Percentiles rank a stretch among this genome's conserved stretches.
These are phyloP conservation scores for Penicillium turbatum DNA, from an alignment of 495 filamentous ascomycete genomes.

Conservation along the genomic window DNA sequence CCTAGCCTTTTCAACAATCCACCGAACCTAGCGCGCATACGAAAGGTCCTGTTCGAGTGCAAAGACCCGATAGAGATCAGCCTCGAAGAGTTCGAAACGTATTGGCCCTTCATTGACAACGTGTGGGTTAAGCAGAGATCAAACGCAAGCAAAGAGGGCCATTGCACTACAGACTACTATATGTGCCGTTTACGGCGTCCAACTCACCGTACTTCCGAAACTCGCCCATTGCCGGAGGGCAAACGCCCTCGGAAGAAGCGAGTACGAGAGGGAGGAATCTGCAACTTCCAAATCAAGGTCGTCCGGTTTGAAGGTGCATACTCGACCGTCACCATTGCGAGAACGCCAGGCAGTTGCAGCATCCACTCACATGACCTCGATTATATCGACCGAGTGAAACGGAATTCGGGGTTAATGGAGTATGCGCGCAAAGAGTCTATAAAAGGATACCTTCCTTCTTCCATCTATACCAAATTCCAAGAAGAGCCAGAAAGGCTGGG, in stretches of 20 bases:
- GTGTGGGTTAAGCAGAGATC: constrained; percentile 52
- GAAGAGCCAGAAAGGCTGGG: constrained; percentile 44
- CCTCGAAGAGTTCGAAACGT: constrained; percentile 47
- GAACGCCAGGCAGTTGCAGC: constrained; percentile 39
- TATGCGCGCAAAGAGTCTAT: constrained; percentile 44
- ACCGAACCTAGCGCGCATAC: constrained; percentile 44
- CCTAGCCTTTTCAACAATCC: constrained; percentile 40
- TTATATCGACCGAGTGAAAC: constrained; percentile 49
- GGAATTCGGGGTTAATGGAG: constrained; percentile 51
- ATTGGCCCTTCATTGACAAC: constrained; percentile 54
- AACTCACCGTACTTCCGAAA: constrained; percentile 39
- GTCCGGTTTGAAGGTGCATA: constrained; percentile 47
- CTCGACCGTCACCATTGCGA: constrained; percentile 40
- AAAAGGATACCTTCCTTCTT: constrained; percentile 52
- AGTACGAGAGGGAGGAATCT: constrained; percentile 47
- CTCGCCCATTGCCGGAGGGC: constrained; percentile 48
- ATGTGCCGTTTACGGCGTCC: constrained; percentile 48
- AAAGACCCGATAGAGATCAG: constrained; percentile 51
- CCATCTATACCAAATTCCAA: constrained; percentile 48
- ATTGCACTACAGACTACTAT: constrained; percentile 50
- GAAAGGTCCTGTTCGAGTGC: constrained; percentile 48
- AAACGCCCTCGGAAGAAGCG: constrained; percentile 48
- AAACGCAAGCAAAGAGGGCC: constrained; percentile 47
- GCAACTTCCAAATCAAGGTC: constrained; percentile 51
- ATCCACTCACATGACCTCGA: constrained; percentile 49